Evolutionary conservation across 306 rosid genomes (phyloP).

Genomic region (Canavalia gladiata): DNA sequence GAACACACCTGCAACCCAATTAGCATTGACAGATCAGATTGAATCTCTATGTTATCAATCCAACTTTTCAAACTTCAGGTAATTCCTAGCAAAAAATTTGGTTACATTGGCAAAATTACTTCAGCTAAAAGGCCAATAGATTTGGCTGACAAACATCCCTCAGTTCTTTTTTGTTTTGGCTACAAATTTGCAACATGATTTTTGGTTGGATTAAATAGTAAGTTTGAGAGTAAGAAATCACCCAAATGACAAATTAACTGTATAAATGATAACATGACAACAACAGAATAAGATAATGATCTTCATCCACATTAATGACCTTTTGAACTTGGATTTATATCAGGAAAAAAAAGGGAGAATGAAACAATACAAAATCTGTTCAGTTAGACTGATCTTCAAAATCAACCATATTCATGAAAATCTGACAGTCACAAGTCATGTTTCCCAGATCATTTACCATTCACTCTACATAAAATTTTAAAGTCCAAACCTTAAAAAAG

Average conservation of each 20-base stretch:
- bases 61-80: constrained; percentile 2
- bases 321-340: background rate
- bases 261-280: background rate
- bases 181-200: background rate
- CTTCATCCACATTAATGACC: background rate
- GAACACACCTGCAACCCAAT: constrained; percentile 67
- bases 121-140: constrained; percentile 9
- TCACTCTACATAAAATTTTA: background rate
- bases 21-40: constrained; percentile 41
- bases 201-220: background rate
- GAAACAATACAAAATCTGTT: background rate
- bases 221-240: constrained; percentile 1
- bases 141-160: background rate
- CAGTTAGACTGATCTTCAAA: background rate
- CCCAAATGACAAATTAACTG: background rate
- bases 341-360: background rate
- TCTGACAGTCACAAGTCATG: background rate
- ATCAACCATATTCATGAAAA: background rate
- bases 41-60: background rate
- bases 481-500: background rate
- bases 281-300: background rate
- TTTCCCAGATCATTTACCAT: constrained; percentile 23
- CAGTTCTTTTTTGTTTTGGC: background rate
- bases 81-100: background rate
- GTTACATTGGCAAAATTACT: background rate